These are phyloP conservation scores for Crithidia acanthocephali DNA, from an alignment of 208 protist species.

Conservation along the genomic window DNA sequence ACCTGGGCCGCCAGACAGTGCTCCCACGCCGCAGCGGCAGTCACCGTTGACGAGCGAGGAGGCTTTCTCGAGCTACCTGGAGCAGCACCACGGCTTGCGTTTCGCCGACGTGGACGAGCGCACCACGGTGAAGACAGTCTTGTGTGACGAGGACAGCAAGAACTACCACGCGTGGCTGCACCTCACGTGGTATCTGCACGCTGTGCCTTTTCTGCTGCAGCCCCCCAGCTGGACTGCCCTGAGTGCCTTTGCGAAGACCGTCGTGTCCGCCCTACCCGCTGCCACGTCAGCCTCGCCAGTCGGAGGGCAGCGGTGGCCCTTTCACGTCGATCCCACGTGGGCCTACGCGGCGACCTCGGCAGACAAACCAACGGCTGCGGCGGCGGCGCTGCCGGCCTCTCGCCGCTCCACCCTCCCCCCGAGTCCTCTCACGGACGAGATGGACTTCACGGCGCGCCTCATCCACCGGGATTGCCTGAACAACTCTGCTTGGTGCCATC, in stretches of 20 bases:
- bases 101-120: slow-evolving; percentile 79
- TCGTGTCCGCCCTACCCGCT: not conserved
- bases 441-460: slow-evolving; percentile 54
- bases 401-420: slow-evolving; percentile 30
- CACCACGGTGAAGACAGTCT: slow-evolving; percentile 35
- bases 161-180: slow-evolving; percentile 91
- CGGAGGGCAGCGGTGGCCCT: not conserved
- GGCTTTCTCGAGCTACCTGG: slow-evolving; percentile 36
- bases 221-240: slow-evolving; percentile 34
- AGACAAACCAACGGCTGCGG: not conserved
- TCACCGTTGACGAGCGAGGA: slow-evolving; percentile 3
- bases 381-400: not conserved
- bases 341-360: not conserved
- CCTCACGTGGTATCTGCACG: slow-evolving; percentile 70
- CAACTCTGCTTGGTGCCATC: slow-evolving; percentile 89
- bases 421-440: slow-evolving; percentile 53
- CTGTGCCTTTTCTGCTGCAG: slow-evolving; percentile 62
- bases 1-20: not conserved
- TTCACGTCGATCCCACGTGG: slow-evolving; percentile 26
- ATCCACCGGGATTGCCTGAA: slow-evolving; percentile 71
- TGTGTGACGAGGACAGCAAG: slow-evolving; percentile 58
- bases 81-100: slow-evolving; percentile 32
- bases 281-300: not conserved
- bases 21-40: not conserved
- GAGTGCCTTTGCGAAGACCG: slow-evolving; percentile 1